Base-by-base conservation (phyloP, 176 grass and related monocot species). In the Elaeis guineensis region DNA sequence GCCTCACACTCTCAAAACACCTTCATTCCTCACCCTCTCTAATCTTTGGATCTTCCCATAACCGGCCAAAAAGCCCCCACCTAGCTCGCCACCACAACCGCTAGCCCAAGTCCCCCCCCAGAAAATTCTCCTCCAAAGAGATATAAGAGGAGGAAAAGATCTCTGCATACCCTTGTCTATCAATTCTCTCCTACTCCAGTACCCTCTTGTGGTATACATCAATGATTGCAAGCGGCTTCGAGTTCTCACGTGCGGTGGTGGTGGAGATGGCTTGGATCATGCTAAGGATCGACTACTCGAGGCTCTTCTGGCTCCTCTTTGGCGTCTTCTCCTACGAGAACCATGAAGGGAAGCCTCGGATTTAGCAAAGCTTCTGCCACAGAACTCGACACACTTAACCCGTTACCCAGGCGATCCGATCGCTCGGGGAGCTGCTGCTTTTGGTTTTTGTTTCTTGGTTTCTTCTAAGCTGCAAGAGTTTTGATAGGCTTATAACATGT, bases 261-360 rank as follows among this genome's bases (percentile, higher is more conserved):
- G 20, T 79, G 28, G 64, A 71, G 69, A 85, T 82, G 89, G 85
- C 78, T 54, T 49, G 83, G 81, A 60, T 72, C 52, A 55, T 72
- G 71, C 85, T 66, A 25, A 21, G 72, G 30, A 59, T 71, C 75
- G 78, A 86, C 74, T 66, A 21, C 57, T 78, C 76, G 1, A 63
- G 58, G 57, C 68, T 82, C 51, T 68, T 64, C n/a, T 82, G 81
- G 78, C 77, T 86, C 67, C 85, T 89, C 58, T 83, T 79, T 62
- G 44, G 76, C 57, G 66, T 83, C 54, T 76, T 75, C 72, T 64
- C 57, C 69, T 59, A 52, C 71, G 25, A 77, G 39, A 69, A 80
- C 51, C 25, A 75, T 55, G 29, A 52, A 59, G 60, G 55, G 54
- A 58, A 79, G 73, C 61, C 35, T 21, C 69, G 79, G 48, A 79